Evolutionary conservation across 2,329 filamentous ascomycete species (phyloP), one percentile per base, ranked within the genome.

Genomic region (Aspergillus sp.): DNA sequence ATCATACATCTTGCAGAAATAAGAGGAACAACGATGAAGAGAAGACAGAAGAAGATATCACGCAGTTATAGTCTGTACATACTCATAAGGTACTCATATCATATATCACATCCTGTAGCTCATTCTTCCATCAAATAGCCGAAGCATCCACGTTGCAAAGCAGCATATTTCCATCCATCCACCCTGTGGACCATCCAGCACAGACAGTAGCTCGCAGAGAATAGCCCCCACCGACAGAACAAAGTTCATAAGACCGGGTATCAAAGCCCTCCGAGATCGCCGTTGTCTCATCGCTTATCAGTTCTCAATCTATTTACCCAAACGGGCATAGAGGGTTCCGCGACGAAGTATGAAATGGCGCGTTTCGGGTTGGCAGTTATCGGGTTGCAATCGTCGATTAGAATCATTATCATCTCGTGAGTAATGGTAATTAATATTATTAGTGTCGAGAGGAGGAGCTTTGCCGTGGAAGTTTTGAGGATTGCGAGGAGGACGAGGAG

Each of bases 1-100:
- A 21, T 55, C 39, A 41, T 57, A 54, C 61, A 65, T 65, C 11
- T 19, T 57, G 57, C 11, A 12, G 15, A 12, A 17, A 24, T 39
- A 31, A 37, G 14, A 17, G 40, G 17, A 6, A 24, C 11, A 6
- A 33, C 11, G 43, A n/a, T 7, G 21, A 44, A 39, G 39, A 41
- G 37, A 31, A 31, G 15, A 24, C 27, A 24, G 12, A 23, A 31
- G 17, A 21, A 9, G 37, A 7, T 6, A n/a, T 19, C 11, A 23
- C 7, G 52, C 48, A 17, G 27, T 35, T 45, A 37, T 44, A 44
- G 17, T 9, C 19, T 43, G 19, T 21, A 1, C 15, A 21, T 44
- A 44, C 37, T 39, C 23, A 44, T 19, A 48, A 48, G 46, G 46
- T 48, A 15, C 52, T 46, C 41, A 39, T 7, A 3, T n/a, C 35